Evolutionary conservation across 768 basidiomycete genomes (phyloP).

Genomic region (Astraeus odoratus): DNA sequence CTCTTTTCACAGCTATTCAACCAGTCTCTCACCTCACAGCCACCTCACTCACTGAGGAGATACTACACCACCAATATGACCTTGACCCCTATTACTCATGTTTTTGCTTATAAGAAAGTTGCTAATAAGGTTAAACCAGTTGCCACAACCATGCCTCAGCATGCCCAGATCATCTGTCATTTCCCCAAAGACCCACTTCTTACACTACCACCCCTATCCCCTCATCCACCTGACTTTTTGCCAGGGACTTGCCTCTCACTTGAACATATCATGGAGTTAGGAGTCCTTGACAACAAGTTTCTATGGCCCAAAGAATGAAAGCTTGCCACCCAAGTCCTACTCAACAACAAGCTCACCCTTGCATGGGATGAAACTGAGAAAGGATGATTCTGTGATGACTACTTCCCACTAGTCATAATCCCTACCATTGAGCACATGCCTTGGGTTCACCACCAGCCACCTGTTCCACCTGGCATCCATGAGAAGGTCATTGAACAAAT

Average conservation of each 20-base stretch:
- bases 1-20: too few species aligned
- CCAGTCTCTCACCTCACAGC: too few species aligned
- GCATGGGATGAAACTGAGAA: slow-evolving; percentile 31
- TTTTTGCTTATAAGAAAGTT: slow-evolving; percentile 1
- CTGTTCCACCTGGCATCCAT: slow-evolving; percentile 23
- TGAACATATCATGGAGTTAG: not conserved
- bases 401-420: slow-evolving; percentile 26
- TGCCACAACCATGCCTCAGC: not conserved
- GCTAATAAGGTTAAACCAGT: slow-evolving; percentile 1
- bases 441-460: slow-evolving; percentile 24
- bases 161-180: not conserved
- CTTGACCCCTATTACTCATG: not conserved
- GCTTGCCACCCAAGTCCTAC: slow-evolving; percentile 18
- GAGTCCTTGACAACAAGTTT: not conserved
- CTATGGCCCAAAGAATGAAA: not conserved
- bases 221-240: not conserved
- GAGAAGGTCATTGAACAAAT: slow-evolving; percentile 10
- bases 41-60: too few species aligned
- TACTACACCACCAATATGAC: not conserved
- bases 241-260: not conserved
- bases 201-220: not conserved
- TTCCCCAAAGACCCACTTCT: not conserved
- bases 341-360: slow-evolving; percentile 24
- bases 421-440: slow-evolving; percentile 29
- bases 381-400: slow-evolving; percentile 14